A percentile compares a stretch with the other conserved stretches of the same genome.
Conservation (phyloP, 2,329 filamentous ascomycete species). For the Claviceps cyperi region DNA sequence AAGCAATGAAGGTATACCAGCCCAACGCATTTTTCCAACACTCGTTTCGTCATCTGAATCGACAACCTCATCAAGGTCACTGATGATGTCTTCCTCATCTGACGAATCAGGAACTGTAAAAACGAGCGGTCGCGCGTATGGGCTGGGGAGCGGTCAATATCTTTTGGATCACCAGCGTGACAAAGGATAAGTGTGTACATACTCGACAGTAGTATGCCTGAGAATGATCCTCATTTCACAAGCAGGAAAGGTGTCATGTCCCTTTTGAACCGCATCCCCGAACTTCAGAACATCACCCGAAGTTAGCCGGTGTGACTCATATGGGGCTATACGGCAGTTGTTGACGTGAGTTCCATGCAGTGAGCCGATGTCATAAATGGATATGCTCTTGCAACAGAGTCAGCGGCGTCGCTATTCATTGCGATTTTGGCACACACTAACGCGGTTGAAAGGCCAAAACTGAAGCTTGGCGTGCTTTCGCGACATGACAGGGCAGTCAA, state of each 20-base stretch:
- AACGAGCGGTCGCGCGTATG: constrained; percentile 14
- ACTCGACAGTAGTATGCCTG: constrained; percentile 15
- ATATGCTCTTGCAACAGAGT: constrained; percentile 24
- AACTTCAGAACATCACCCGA: constrained; percentile 21
- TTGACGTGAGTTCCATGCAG: constrained; percentile 40
- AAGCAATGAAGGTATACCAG: constrained; percentile 12
- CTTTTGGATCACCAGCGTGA: not conserved
- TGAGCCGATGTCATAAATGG: constrained; percentile 31
- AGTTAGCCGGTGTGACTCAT: constrained; percentile 9
- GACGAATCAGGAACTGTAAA: constrained; percentile 30
- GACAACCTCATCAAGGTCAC: constrained; percentile 14
- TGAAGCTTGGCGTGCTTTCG: constrained; percentile 46
- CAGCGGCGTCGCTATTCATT: constrained; percentile 4
- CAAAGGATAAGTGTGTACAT: not conserved
- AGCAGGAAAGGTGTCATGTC: constrained; percentile 21
- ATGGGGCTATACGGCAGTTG: constrained; percentile 10
- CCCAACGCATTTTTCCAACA: constrained; percentile 13
- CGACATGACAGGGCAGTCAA: constrained; percentile 60
- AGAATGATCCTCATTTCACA: constrained; percentile 22
- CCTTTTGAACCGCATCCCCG: constrained; percentile 22
- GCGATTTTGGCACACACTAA: constrained; percentile 12
- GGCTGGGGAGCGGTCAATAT: constrained; percentile 9
- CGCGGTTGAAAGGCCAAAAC: constrained; percentile 29
- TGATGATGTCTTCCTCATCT: constrained; percentile 17
- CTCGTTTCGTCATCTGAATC: constrained; percentile 8